Base-by-base conservation (phyloP, 2,329 filamentous ascomycete genomes). In the Akanthomyces muscarius region DNA sequence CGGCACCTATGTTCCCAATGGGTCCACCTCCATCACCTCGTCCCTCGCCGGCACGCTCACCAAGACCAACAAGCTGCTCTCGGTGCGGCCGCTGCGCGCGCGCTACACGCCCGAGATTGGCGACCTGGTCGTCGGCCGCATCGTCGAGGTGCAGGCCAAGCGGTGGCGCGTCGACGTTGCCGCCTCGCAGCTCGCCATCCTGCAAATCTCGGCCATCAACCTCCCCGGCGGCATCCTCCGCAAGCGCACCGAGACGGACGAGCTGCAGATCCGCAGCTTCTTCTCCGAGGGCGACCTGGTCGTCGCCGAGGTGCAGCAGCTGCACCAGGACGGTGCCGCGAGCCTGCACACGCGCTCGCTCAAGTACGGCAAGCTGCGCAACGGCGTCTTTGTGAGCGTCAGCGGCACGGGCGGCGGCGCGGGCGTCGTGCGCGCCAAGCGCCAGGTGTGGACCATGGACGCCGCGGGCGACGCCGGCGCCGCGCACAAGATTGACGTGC, bases 21-120 rank as follows among this genome's bases (percentile, higher is more conserved):
- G 79, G 53, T 82, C 83, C 58, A 85, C 84, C 5, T 83, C 87
- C 64, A 99, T 99, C 72, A 86, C 89, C 63, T 93, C 92, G 54
- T 96, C 95, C 6, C 89, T 99, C 38, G 93, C 93, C 7, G 95
- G 95, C 71, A 94, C 89, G 7, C 83, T 98, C 42, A 88, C 90
- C 72, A 94, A 93, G 74, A 98, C 94, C 65, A 99, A 99, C 84
- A 98, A 97, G 76, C 88, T 99, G 54, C 88, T 99, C 68, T 96
- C 92, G 2, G 90, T 99, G 63, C 88, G 89, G 2, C 92, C 95
- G 7, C 83, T 99, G 3, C 91, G 93, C 65, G 93, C 95, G 21
- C 89, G 95, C 65, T 99, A 99, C 80, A 92, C 87, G 2, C 95
- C 95, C 38, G 94, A 97, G 76, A 97, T 99, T 65, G 95, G 95